Evolutionary conservation across 1,284 basidiomycete species (phyloP), one percentile per base, ranked within the genome.

Genomic region (Leccinum fuscescens): DNA sequence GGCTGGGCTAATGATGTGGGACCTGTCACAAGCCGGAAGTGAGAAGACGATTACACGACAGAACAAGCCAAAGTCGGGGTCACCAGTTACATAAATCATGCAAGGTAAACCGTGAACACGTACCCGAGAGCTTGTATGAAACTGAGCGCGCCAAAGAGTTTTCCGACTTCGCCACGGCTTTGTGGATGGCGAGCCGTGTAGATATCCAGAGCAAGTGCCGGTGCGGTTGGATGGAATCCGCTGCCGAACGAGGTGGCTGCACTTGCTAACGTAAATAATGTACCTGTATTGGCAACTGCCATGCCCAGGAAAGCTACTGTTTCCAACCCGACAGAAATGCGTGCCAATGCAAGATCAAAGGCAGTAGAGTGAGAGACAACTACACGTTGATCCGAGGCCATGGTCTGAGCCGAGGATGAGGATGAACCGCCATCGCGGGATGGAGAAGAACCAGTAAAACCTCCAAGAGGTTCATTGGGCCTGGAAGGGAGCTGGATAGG

Each of bases 61-160:
- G 31, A 48, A 54, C 35, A 37, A 57, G 35, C 49, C 35, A 44
- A 51, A 2, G 15, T 12, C 3, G 3, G 12, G 33, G 33, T 35
- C 12, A 39, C 9, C 27, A 29, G 39, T 29, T 2, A 15, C 33
- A 54, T 9, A 11, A 1, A 22, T 17, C 15, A 3, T 5, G 39
- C 9, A 3, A 6, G 12, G 7, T n/a, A 5, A n/a, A 46, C 44
- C 44, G 17, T 12, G 7, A 52, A 50, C 1, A 71, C 83, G 39
- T 62, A 89, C 89, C 82, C 78, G 29, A 92, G 67, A 2, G 86
- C 80, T 64, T 88, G 83, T 9, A 92, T 67, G 39, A 93, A 88
- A 60, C 85, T 85, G 60, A 93, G 66, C 2, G 84, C 86, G 15
- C 90, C 91, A 68, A 92, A 92, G 14, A 93, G 76, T 63, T 78